Conservation (phyloP, 345 rosid genomes). For the Eucalyptus sp. region DNA sequence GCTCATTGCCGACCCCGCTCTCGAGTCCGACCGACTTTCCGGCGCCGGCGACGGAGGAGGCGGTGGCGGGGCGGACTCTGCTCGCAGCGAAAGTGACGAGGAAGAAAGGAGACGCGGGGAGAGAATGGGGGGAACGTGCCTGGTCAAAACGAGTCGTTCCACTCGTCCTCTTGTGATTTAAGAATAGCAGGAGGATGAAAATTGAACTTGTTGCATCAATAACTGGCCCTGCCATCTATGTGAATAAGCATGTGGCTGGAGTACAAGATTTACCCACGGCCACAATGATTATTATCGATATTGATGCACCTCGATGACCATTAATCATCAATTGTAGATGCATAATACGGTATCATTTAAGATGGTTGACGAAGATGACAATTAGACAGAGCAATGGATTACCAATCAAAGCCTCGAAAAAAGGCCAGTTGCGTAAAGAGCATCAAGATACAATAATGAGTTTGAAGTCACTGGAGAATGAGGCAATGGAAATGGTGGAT, state of each 20-base stretch:
- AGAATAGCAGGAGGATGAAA: neutral
- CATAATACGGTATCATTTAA: too few relatives aligned
- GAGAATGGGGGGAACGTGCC: neutral
- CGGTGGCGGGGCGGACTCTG: neutral
- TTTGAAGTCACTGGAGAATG: neutral
- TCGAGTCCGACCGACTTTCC: neutral
- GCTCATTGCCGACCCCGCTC: neutral
- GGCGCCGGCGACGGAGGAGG: neutral
- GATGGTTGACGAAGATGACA: too few relatives aligned
- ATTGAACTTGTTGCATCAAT: too few relatives aligned
- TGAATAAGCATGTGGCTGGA: neutral
- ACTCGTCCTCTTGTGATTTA: neutral
- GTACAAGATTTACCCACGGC: accelerated
- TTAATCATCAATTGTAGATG: too few relatives aligned
- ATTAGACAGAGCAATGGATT: too few relatives aligned
- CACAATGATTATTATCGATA: too few relatives aligned
- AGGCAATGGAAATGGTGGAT: neutral
- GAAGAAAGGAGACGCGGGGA: neutral
- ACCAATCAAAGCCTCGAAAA: too few relatives aligned
- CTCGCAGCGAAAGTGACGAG: neutral
- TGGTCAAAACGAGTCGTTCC: neutral
- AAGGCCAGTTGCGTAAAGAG: too few relatives aligned
- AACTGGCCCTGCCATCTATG: too few relatives aligned
- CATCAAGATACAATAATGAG: accelerated
- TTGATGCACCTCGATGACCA: neutral